Percentiles rank a stretch among this genome's conserved stretches.
Evolutionary conservation across 352 stramenopile species (phyloP).

Genomic region (Peronospora tabacina): DNA sequence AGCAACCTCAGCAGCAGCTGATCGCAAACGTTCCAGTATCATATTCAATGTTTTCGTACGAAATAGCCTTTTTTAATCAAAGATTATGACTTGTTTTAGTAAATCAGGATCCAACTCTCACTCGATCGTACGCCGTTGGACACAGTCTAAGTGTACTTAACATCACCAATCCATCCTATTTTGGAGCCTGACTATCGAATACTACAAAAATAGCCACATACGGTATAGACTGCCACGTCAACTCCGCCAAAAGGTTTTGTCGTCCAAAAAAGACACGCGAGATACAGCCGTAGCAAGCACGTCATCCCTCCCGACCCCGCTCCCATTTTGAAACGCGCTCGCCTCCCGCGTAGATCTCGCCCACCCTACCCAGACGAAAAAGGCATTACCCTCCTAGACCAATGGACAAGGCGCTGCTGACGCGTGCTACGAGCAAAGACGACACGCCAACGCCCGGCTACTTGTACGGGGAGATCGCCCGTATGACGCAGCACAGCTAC

Average conservation of each 20-base stretch:
- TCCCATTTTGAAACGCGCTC: not conserved
- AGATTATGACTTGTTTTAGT: too few species aligned
- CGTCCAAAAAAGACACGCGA: too few species aligned
- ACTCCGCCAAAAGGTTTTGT: not conserved
- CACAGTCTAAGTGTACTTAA: too few species aligned
- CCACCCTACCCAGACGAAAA: not conserved
- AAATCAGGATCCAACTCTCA: too few species aligned
- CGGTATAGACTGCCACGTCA: not conserved
- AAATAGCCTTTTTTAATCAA: too few species aligned
- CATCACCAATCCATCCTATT: too few species aligned
- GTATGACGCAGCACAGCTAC: conserved; percentile 89
- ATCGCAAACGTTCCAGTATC: too few species aligned
- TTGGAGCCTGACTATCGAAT: not conserved
- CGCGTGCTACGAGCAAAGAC: conserved; percentile 90
- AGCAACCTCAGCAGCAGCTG: too few species aligned
- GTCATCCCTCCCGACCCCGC: conserved; percentile 4
- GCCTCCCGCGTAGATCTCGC: not conserved
- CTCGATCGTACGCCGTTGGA: too few species aligned
- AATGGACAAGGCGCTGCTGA: conserved; percentile 91
- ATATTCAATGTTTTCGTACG: too few species aligned
- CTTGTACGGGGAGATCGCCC: conserved; percentile 93
- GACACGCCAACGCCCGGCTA: conserved; percentile 93
- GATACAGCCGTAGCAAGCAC: not conserved
- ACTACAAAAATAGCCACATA: conserved; percentile 6
- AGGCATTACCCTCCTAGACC: not conserved